Conservation (phyloP, 2,329 filamentous ascomycete genomes). For the Albifimbria verrucaria region DNA sequence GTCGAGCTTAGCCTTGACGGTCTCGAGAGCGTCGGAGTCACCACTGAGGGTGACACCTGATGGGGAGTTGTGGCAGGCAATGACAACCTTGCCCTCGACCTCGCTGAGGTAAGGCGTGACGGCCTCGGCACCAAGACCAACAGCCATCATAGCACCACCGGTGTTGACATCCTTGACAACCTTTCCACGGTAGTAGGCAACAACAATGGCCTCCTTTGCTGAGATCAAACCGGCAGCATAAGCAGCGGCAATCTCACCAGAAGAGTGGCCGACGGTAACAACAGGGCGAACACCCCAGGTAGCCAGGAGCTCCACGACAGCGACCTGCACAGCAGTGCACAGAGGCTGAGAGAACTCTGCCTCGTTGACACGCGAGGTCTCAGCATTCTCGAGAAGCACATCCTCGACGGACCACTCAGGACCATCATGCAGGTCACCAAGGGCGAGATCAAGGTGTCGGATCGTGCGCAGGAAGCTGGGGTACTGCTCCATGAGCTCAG, state of each 20-base stretch:
- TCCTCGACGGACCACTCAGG: constrained; percentile 3
- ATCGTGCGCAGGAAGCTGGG: not conserved
- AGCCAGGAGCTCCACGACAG: constrained; percentile 36
- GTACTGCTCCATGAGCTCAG: constrained; percentile 18
- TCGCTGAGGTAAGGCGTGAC: constrained; percentile 8
- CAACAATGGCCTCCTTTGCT: constrained; percentile 37
- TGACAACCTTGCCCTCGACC: constrained; percentile 11
- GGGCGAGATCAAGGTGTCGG: not conserved
- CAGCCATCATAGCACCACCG: constrained; percentile 17
- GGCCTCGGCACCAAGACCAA: constrained; percentile 10
- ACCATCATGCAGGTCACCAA: constrained; percentile 16
- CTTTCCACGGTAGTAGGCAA: constrained; percentile 44
- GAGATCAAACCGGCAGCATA: constrained; percentile 38
- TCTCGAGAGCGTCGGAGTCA: constrained; percentile 11
- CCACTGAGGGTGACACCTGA: constrained; percentile 19
- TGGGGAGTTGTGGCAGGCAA: constrained; percentile 22
- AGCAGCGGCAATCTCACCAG: constrained; percentile 42
- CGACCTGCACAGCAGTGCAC: constrained; percentile 42
- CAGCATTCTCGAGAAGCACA: not conserved
- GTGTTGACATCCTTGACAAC: not conserved
- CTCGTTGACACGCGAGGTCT: constrained; percentile 18
- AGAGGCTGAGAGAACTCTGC: constrained; percentile 36
- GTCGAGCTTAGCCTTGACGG: constrained; percentile 5
- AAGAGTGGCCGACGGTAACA: constrained; percentile 38
- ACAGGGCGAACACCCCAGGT: constrained; percentile 33